Evolutionary conservation across 441 rosid genomes (phyloP), one percentile per base, ranked within the genome.

Genomic region (Populus hybrid): DNA sequence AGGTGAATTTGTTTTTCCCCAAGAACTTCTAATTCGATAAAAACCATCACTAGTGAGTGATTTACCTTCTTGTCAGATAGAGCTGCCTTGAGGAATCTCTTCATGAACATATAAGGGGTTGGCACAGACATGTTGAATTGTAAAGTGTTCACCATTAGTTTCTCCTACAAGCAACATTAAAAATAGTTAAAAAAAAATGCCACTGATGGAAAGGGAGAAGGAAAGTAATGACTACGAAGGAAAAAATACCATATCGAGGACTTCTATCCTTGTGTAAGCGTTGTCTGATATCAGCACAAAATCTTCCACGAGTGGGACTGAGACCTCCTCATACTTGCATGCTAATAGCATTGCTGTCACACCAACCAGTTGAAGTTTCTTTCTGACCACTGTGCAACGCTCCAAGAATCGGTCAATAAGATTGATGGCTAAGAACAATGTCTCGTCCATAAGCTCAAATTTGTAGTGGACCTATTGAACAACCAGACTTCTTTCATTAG

Each of bases 261-360:
- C 84, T 79, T 96, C 98, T 71, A 84, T 83, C 53, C 93, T 85
- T 71, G 86, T 83, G 76, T 96, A 96, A 67, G 99, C 98, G 77
- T 84, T 94, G 79, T 96, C 99, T 3, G 97, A 93, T 75, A 96
- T 93, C 50, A 91, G 90, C 76, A 96, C 88, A 64, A 96, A 80
- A 79, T 93, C 99, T 53, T 86, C 94, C 1, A 94, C 96, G 26
- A 88, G 83, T 24, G 98, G 99, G 76, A 96, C 95, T 0, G 94
- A 87, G 70, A 96, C 98, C 86, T 94, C 98, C 84, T 96, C 99
- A 16, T 96, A 96, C 83, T 96, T 96, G 90, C 98, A 96, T 16
- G 98, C 98, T 71, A 94, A 82, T 29, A 96, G 91, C 95, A 94
- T 87, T 74, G 98, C 98, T 40, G 93, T 95, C 35, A 96, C 79